Evolutionary conservation across 2,329 filamentous ascomycete species (phyloP).

Genomic region (Aspergillus tamarii): DNA sequence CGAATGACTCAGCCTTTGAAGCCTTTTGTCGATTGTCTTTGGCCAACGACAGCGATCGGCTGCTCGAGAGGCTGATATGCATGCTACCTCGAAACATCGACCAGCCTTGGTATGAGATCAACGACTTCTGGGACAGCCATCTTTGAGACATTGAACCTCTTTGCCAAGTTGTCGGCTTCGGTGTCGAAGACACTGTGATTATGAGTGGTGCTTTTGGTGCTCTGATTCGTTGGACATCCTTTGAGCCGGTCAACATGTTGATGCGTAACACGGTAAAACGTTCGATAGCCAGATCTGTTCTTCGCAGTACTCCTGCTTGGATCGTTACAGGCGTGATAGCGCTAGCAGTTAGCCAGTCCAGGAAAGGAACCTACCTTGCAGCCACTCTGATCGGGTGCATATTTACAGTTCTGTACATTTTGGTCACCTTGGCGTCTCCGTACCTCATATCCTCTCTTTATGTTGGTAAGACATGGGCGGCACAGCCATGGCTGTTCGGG

Average conservation of each 20-base stretch:
- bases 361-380: no score
- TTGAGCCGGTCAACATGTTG: slow-evolving; percentile 37
- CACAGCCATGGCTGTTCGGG: slow-evolving; percentile 49
- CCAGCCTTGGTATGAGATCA: no score
- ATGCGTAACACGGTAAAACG: slow-evolving; percentile 17
- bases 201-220: slow-evolving; percentile 48
- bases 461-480: slow-evolving; percentile 43
- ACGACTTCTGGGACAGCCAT: slow-evolving; percentile 38
- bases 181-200: slow-evolving; percentile 48
- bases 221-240: slow-evolving; percentile 47
- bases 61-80: no score
- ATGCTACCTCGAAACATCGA: no score
- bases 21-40: no score
- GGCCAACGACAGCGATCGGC: no score
- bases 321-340: no score
- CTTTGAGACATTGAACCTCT: slow-evolving; percentile 52
- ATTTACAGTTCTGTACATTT: no score
- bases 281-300: no score
- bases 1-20: no score
- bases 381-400: slow-evolving; percentile 19
- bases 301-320: no score
- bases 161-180: slow-evolving; percentile 46
- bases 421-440: slow-evolving; percentile 24
- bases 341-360: no score
- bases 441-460: slow-evolving; percentile 42